Conservation (phyloP, 768 basidiomycete genomes). For the Atractiella rhizophila region DNA sequence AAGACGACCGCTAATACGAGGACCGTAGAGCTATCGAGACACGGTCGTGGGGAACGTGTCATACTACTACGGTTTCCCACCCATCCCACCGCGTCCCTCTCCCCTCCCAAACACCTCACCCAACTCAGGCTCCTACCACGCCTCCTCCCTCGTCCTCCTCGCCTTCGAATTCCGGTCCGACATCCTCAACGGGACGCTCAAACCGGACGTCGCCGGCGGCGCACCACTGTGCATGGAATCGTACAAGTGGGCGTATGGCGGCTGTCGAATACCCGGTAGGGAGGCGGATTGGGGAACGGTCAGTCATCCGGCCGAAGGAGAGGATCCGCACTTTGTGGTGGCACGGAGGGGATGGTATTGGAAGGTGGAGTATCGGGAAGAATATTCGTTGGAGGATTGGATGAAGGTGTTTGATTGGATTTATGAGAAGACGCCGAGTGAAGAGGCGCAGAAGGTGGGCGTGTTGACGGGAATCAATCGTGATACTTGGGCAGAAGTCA, state of each 20-base stretch:
- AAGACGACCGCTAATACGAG: too few relatives aligned
- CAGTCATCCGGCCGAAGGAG: constrained; percentile 71
- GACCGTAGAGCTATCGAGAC: constrained; percentile 37
- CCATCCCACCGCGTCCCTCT: constrained; percentile 6
- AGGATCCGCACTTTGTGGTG: constrained; percentile 47
- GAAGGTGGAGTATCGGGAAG: constrained; percentile 28
- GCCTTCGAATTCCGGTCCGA: constrained; percentile 57
- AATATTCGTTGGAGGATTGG: constrained; percentile 21
- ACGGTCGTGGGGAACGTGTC: constrained; percentile 76
- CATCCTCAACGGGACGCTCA: constrained; percentile 34
- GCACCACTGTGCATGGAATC: constrained; percentile 64
- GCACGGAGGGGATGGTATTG: constrained; percentile 4
- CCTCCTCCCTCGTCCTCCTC: constrained; percentile 60
- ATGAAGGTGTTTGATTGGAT: background rate
- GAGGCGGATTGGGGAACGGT: constrained; percentile 74
- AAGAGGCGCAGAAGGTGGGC: constrained; percentile 33
- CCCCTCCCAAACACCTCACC: background rate
- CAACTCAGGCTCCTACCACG: constrained; percentile 36
- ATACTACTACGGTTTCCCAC: constrained; percentile 46
- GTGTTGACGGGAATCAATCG: constrained; percentile 67
- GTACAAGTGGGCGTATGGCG: constrained; percentile 45
- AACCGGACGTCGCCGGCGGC: constrained; percentile 36
- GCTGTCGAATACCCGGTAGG: constrained; percentile 57
- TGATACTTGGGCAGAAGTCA: constrained; percentile 71
- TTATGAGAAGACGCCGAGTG: background rate